phyloP scores from a whole-genome alignment of 2,329 filamentous ascomycete genomes.

The Talaromyces sp. region DNA sequence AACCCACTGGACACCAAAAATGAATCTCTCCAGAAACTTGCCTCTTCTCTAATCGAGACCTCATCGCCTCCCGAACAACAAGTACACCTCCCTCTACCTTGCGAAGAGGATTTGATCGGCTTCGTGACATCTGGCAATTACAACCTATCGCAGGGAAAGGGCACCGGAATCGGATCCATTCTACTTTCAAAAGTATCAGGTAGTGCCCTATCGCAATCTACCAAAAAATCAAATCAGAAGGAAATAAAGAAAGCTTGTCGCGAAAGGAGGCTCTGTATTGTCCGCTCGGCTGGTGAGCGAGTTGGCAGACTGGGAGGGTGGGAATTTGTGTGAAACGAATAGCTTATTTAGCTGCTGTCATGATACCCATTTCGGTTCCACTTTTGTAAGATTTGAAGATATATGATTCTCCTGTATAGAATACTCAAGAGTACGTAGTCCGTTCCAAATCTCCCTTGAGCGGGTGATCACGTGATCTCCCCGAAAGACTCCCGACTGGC shows the following conservation, averaged over 20 bases:
- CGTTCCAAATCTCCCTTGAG: neutral
- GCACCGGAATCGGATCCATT: conserved; percentile 69
- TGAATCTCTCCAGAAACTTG: conserved; percentile 22
- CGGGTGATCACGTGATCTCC: conserved; percentile 4
- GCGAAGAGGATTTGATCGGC: conserved; percentile 70
- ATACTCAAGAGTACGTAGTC: neutral
- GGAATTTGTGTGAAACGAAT: conserved; percentile 53
- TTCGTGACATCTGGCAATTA: conserved; percentile 87
- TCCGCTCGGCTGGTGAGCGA: conserved; percentile 72
- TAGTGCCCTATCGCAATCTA: conserved; percentile 4
- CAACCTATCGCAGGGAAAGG: conserved; percentile 69
- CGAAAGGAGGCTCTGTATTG: conserved; percentile 56
- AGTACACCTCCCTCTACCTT: conserved; percentile 55
- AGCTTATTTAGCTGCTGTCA: neutral
- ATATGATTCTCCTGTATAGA: neutral
- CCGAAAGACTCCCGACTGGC: neutral
- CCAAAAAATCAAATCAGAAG: conserved; percentile 15
- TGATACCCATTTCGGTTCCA: conserved; percentile 6
- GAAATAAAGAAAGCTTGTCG: neutral
- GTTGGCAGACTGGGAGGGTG: conserved; percentile 74
- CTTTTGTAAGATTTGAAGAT: neutral
- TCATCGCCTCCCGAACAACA: conserved; percentile 37
- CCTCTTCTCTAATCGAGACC: conserved; percentile 32
- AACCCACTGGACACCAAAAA: conserved; percentile 12
- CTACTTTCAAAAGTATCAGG: conserved; percentile 51